phyloP scores from a whole-genome alignment of 2,329 filamentous ascomycete species.

The Coniochaeta sp. region DNA sequence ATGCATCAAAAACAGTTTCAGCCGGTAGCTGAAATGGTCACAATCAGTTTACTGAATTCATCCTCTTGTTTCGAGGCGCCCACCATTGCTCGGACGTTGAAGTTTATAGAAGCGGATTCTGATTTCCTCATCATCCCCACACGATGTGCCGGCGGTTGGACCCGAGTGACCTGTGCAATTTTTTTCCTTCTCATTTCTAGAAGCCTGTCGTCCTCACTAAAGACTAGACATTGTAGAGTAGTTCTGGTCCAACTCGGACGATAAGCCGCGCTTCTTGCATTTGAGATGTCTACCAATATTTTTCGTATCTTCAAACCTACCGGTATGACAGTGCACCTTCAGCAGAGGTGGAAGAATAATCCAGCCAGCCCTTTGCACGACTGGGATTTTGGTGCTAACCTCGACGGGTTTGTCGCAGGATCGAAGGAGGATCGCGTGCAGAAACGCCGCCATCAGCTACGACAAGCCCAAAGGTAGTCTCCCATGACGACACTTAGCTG shows the following conservation, averaged over 20 bases:
- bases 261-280: neutral
- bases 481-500: neutral
- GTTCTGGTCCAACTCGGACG: neutral
- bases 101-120: neutral
- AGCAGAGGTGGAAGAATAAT: too few relatives aligned
- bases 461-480: slow-evolving; percentile 19
- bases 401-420: slow-evolving; percentile 8
- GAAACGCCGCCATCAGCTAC: slow-evolving; percentile 18
- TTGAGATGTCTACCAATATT: slow-evolving; percentile 11
- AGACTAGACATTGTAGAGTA: too few relatives aligned
- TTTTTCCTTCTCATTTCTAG: too few relatives aligned
- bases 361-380: neutral
- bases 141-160: neutral
- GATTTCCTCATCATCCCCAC: neutral
- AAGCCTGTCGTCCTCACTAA: too few relatives aligned
- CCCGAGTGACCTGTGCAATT: too few relatives aligned
- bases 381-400: neutral
- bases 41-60: too few relatives aligned
- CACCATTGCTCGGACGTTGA: too few relatives aligned
- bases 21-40: too few relatives aligned
- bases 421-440: slow-evolving; percentile 16
- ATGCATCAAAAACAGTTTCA: too few relatives aligned
- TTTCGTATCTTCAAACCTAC: slow-evolving; percentile 26
- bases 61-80: too few relatives aligned
- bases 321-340: slow-evolving; percentile 11